Evolutionary conservation across 2,329 filamentous ascomycete genomes (phyloP).

Genomic region (Monosporascus sp.): DNA sequence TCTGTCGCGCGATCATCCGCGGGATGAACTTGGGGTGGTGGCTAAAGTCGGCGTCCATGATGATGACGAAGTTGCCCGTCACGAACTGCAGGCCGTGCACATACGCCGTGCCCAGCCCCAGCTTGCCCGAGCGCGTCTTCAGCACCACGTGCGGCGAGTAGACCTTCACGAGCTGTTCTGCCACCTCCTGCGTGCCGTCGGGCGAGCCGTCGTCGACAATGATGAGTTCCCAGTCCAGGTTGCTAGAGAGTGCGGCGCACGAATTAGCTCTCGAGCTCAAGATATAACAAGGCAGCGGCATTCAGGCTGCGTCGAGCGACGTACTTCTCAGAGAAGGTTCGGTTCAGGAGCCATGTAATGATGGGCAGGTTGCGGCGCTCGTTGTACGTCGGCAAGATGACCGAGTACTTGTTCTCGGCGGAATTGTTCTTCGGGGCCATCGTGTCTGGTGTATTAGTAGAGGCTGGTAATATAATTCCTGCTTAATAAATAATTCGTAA

Average conservation of each 20-base stretch:
- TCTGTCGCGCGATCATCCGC: slow-evolving; percentile 81
- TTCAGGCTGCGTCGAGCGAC: slow-evolving; percentile 18
- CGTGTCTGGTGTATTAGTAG: slow-evolving; percentile 9
- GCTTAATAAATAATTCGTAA: too few species aligned
- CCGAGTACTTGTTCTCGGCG: slow-evolving; percentile 76
- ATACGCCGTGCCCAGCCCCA: slow-evolving; percentile 94
- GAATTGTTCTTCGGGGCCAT: slow-evolving; percentile 43
- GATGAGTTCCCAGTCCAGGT: slow-evolving; percentile 94
- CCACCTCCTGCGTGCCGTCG: slow-evolving; percentile 88
- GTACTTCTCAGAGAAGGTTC: slow-evolving; percentile 84
- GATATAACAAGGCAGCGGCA: neutral
- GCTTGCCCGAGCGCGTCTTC: slow-evolving; percentile 85
- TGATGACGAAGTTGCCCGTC: slow-evolving; percentile 93
- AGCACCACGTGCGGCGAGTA: slow-evolving; percentile 78
- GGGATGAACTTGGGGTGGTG: slow-evolving; percentile 99
- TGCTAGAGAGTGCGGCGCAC: slow-evolving; percentile 44
- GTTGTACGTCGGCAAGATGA: slow-evolving; percentile 97
- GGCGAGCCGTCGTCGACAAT: slow-evolving; percentile 98
- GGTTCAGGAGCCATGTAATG: slow-evolving; percentile 88
- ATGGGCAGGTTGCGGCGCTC: slow-evolving; percentile 96
- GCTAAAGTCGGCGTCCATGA: slow-evolving; percentile 99
- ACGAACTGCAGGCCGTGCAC: slow-evolving; percentile 88
- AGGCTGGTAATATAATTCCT: neutral
- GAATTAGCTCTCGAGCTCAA: slow-evolving; percentile 7
- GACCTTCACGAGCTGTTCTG: slow-evolving; percentile 80